Conservation (phyloP, 352 stramenopile species). For the Phytopythium vexans region DNA sequence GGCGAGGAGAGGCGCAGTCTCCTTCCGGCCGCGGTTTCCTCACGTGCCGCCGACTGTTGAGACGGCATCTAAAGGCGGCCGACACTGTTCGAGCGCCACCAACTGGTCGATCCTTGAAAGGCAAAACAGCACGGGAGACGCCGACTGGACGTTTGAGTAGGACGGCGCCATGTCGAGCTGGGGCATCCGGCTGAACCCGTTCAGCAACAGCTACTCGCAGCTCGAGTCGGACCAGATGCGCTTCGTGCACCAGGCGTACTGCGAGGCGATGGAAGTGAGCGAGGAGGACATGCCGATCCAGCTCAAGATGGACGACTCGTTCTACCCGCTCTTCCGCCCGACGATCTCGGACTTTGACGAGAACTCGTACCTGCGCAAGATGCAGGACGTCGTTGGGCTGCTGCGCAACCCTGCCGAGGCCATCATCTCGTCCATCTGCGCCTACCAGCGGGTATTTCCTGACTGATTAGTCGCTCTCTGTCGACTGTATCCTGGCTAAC, state of each 20-base stretch:
- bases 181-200: conserved; percentile 82
- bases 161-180: conserved; percentile 59
- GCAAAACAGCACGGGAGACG: background rate
- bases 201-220: conserved; percentile 79
- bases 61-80: too few species aligned
- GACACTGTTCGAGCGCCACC: too few species aligned
- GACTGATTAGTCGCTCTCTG: background rate
- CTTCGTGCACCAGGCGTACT: conserved; percentile 85
- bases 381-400: conserved; percentile 80
- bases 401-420: conserved; percentile 77
- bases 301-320: conserved; percentile 85
- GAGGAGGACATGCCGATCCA: conserved; percentile 79
- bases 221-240: conserved; percentile 84
- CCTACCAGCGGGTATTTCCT: conserved; percentile 57
- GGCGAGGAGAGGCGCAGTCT: too few species aligned
- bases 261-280: conserved; percentile 77
- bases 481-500: conserved; percentile 4
- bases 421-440: conserved; percentile 86
- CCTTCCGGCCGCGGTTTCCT: too few species aligned
- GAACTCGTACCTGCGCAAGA: conserved; percentile 87
- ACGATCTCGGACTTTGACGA: conserved; percentile 82
- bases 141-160: background rate
- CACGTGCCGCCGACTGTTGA: too few species aligned
- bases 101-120: background rate
- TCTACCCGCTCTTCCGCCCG: conserved; percentile 72